These are phyloP conservation scores for Rhizopogon vulgaris DNA, from an alignment of 768 basidiomycete species.

Conservation along the genomic window DNA sequence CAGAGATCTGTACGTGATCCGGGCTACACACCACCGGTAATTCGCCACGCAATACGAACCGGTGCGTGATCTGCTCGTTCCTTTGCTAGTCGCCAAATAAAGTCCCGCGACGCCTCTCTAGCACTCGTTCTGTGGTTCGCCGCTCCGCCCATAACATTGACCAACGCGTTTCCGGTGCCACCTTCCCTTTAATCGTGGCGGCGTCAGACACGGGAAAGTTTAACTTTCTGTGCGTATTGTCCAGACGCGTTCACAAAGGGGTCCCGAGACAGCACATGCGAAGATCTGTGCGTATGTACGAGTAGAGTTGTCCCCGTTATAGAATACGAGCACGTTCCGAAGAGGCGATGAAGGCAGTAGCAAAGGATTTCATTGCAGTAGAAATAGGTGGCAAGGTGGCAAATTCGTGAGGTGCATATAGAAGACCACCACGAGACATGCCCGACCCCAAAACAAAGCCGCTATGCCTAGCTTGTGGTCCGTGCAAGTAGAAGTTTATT, in stretches of 20 bases:
- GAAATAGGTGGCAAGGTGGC: constrained; percentile 17
- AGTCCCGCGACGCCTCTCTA: constrained; percentile 49
- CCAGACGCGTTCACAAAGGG: constrained; percentile 26
- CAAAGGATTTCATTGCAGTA: constrained; percentile 35
- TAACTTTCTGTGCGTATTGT: constrained; percentile 20
- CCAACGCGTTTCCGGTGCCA: constrained; percentile 43
- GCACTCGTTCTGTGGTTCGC: constrained; percentile 11
- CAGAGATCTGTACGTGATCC: constrained; percentile 32
- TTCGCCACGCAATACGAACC: constrained; percentile 8
- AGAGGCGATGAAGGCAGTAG: constrained; percentile 37
- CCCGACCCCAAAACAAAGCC: constrained; percentile 14
- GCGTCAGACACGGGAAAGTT: constrained; percentile 19
- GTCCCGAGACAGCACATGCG: constrained; percentile 49
- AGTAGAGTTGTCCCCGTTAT: constrained; percentile 10
- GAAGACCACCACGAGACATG: constrained; percentile 4
- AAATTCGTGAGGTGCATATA: constrained; percentile 9
- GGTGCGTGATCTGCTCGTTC: constrained; percentile 41
- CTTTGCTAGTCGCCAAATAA: constrained; percentile 12
- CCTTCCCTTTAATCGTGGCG: constrained; percentile 33
- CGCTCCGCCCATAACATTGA: constrained; percentile 18
- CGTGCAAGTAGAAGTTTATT: constrained; percentile 18
- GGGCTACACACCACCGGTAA: constrained; percentile 4
- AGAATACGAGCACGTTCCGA: constrained; percentile 41
- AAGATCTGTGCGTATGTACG: constrained; percentile 36
- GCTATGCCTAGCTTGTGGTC: constrained; percentile 15